Base-by-base conservation (phyloP, 345 rosid genomes). In the Iberis pinnata region DNA sequence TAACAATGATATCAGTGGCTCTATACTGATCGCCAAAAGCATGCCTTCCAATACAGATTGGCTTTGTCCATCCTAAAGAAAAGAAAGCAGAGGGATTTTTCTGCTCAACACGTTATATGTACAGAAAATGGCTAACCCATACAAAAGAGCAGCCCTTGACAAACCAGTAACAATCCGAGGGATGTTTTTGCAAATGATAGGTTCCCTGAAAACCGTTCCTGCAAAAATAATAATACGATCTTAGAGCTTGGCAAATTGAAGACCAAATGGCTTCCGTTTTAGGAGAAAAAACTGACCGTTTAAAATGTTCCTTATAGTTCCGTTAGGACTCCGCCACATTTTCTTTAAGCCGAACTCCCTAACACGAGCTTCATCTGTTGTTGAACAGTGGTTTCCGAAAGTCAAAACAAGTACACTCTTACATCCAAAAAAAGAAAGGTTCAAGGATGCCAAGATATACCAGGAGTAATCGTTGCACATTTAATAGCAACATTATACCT, bases 271-370 rank as follows among this genome's bases (percentile, higher is more conserved):
- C 7, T 14, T 12, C 10, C 7, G 7, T 27, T 18, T 27, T 29
- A 46, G 61, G 56, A 27, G 61, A 63, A 20, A 3, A 47, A 53
- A 70, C 76, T 51, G 20, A 89, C 97, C 97, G 63, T 89, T 89
- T 43, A 89, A 73, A 62, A 86, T 89, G 71, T 86, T 89, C 50
- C 95, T 72, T 27, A 89, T 89, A 12, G 97, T 89, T 49, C 97
- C 94, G 47, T 89, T 89, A 40, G 97, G 95, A 76, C 97, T 89
- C 69, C 57, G 86, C 97, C 97, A 89, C 97, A 89, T 89, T 17
- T 67, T 75, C 65, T 89, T 89, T 70, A 89, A 73, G 39, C 48
- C 54, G 53, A 86, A 89, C 74, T 89, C 97, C 77, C 69, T 70
- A 42, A 89, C 74, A 54, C 97, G 93, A 32, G 37, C 83, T 78